These are phyloP conservation scores for Suhomyces sp. DNA, from an alignment of 805 yeast species.

Conservation along the genomic window DNA sequence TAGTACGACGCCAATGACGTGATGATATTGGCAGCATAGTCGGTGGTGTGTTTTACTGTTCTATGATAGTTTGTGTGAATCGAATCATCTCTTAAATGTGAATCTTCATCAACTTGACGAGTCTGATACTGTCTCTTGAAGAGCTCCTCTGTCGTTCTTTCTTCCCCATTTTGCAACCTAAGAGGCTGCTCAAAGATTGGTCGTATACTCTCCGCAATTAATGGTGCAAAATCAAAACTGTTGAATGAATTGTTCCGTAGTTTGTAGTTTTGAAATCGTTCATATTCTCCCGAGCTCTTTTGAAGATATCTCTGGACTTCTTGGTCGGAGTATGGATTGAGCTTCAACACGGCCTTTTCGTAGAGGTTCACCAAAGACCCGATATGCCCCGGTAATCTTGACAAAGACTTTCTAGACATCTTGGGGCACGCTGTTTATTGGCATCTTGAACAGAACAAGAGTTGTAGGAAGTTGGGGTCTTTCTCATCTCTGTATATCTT, in stretches of 20 bases:
- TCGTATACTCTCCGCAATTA: slow-evolving; percentile 17
- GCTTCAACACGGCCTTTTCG: slow-evolving; percentile 15
- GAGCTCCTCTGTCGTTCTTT: slow-evolving; percentile 6
- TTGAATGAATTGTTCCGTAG: slow-evolving; percentile 12
- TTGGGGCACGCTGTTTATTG: not conserved
- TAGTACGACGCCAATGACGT: slow-evolving; percentile 27
- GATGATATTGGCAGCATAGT: slow-evolving; percentile 25
- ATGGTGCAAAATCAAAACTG: slow-evolving; percentile 23
- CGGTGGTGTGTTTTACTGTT: slow-evolving; percentile 19
- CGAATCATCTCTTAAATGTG: slow-evolving; percentile 4
- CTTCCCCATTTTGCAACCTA: slow-evolving; percentile 15
- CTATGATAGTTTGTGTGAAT: slow-evolving; percentile 9
- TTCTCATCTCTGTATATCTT: no score
- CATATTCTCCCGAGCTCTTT: slow-evolving; percentile 19
- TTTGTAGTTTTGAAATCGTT: slow-evolving; percentile 20
- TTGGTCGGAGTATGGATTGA: slow-evolving; percentile 10
- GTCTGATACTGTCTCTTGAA: slow-evolving; percentile 1
- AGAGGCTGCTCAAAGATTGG: slow-evolving; percentile 21
- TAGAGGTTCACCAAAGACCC: slow-evolving; percentile 18
- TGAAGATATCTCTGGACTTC: slow-evolving; percentile 16
- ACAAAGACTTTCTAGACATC: slow-evolving; percentile 20
- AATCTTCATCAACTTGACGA: not conserved
- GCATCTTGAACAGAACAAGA: not conserved
- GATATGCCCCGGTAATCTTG: slow-evolving; percentile 23
- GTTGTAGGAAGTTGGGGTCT: no score